Base-by-base conservation (phyloP, 2,329 filamentous ascomycete genomes). In the Ascocoryne sarcoides region DNA sequence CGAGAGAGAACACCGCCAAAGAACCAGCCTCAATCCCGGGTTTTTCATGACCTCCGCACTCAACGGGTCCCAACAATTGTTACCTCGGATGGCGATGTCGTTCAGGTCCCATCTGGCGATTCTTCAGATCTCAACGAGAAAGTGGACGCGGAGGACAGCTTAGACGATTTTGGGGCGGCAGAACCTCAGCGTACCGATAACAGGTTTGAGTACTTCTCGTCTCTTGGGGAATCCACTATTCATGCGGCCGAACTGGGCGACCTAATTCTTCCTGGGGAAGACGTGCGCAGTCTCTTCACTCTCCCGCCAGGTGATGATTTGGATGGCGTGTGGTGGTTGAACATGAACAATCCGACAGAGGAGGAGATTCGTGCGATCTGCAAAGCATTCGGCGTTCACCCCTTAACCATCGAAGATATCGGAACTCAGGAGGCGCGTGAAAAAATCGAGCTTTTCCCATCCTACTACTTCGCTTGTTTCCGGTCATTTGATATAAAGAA, bases 401-500 rank as follows among this genome's bases (percentile, higher is more conserved):
- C 90, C 23, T 69, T 98, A 62, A 98, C 92, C 0, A 85, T 90
- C 29, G 92, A 98, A 63, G 92, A 98, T 68, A 95, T 98, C 52
- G 82, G 82, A 45, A 94, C 86, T 0, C 88, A 95, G 60, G 92
- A 98, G 65, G 84, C 89, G 9, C 88, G 92, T 32, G 92, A 98
- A 66, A 98, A 98, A 69, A 95, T 98, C 41, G 92, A 98, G 64
- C 73, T 98, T 17, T 98, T 98, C 66, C 84, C 86, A 17, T 87
- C 88, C 31, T 98, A 98, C 67, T 98, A 98, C 65, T 96, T 98
- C 62, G 86, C 95, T 37, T 94, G 86, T 62, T 98, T 96, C 73
- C 80, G 90, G 39, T 95, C 89, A 2, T 98, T 96, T 68, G 84
- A 78, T 52, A 66, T 75, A 8, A 83, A 90, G 40, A 70, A 86